A percentile compares a stretch with the other conserved stretches of the same genome.
Evolutionary conservation across 371 early-diverging fungal species (phyloP).

Genomic region (Paramicrosporidium saccamoebae): DNA sequence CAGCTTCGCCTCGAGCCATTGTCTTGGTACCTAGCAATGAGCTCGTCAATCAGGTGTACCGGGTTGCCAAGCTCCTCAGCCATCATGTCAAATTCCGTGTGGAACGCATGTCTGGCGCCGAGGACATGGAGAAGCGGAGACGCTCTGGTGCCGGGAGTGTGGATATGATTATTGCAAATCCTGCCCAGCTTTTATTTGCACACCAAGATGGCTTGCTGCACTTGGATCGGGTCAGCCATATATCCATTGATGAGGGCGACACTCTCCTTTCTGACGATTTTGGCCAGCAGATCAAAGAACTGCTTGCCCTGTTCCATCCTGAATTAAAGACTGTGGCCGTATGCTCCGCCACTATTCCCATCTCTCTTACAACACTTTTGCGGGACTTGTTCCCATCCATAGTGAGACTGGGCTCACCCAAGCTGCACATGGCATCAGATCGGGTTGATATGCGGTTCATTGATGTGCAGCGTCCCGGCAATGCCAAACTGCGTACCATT

Average conservation of each 20-base stretch:
- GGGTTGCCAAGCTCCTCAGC: slow-evolving; percentile 18
- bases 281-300: slow-evolving; percentile 14
- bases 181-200: too few species aligned
- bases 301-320: slow-evolving; percentile 1
- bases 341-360: slow-evolving; percentile 61
- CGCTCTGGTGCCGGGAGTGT: too few species aligned
- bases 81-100: slow-evolving; percentile 35
- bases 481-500: too few species aligned
- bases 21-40: slow-evolving; percentile 89
- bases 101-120: too few species aligned
- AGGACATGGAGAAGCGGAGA: neutral
- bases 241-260: slow-evolving; percentile 77
- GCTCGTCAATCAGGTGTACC: slow-evolving; percentile 45
- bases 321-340: slow-evolving; percentile 14
- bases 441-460: too few species aligned
- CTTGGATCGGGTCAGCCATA: slow-evolving; percentile 13
- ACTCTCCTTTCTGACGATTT: slow-evolving; percentile 55
- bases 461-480: too few species aligned
- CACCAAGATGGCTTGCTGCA: slow-evolving; percentile 13
- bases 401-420: slow-evolving; percentile 36
- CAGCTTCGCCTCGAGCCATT: slow-evolving; percentile 34
- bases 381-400: slow-evolving; percentile 14
- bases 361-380: slow-evolving; percentile 21
- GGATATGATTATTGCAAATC: too few species aligned
- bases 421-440: slow-evolving; percentile 40